These are phyloP conservation scores for Euphorbia neoarborescens DNA, from an alignment of 441 rosid genomes.

Conservation along the genomic window DNA sequence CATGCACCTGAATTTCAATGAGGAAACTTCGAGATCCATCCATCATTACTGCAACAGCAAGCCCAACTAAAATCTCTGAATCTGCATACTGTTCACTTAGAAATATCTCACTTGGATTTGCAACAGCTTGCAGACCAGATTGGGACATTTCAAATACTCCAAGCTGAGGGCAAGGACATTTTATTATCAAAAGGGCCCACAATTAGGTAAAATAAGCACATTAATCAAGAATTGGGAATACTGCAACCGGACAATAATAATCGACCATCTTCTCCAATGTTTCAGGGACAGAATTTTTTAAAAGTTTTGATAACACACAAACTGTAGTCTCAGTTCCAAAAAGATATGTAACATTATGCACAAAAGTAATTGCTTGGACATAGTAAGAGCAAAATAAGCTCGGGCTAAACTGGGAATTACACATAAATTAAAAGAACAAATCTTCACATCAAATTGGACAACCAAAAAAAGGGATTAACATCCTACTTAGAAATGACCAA, in stretches of 20 bases:
- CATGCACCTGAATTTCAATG: constrained; percentile 71
- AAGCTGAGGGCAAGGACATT: constrained; percentile 46
- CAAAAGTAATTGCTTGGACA: constrained; percentile 1
- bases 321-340: not conserved
- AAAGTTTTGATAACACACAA: not conserved
- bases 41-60: constrained; percentile 83
- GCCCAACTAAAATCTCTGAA: constrained; percentile 78
- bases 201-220: not conserved
- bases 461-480: not conserved
- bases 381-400: not conserved
- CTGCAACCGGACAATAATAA: not conserved
- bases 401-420: not conserved
- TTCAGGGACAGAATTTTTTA: not conserved
- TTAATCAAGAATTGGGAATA: constrained; percentile 8
- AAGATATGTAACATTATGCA: not conserved
- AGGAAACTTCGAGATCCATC: constrained; percentile 89
- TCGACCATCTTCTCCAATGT: not conserved
- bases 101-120: constrained; percentile 80
- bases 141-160: constrained; percentile 91
- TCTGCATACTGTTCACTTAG: constrained; percentile 61
- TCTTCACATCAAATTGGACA: not conserved
- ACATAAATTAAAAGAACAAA: not conserved
- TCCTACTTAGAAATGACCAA: not conserved
- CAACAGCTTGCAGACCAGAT: constrained; percentile 63
- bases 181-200: constrained; percentile 5